Evolutionary conservation across 306 rosid genomes (phyloP), one percentile per base, ranked within the genome.

Genomic region (Cucumis cinereus): DNA sequence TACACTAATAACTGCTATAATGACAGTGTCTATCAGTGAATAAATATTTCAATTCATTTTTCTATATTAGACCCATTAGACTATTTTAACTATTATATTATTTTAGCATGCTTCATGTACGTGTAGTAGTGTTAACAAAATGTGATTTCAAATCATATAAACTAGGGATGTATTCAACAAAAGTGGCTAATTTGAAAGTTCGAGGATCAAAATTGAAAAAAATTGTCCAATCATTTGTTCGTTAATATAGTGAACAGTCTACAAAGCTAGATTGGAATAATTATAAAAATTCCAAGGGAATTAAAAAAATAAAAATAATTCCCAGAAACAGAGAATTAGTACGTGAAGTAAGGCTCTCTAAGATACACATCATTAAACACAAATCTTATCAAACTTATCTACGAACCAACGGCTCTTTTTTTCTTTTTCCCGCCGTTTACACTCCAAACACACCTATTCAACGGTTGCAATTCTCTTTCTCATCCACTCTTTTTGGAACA

Each of bases 391-490:
- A 22, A 23, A 43, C 35, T 43, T 45, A 41, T 69, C 74, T 45
- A 69, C 58, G 22, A 28, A 13, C 74, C 55, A 68, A 41, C 52
- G 8, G 20, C 7, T 54, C 57, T 8, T 14, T 24, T 23, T 30
- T 45, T 30, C 35, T 15, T 7, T 23, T 6, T 28, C 13, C 38
- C 59, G 58, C 58, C 58, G 24, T 24, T 49, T 3, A 15, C n/a
- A 14, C 8, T 14, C 33, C 22, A 20, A 3, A 45, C 38, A 43
- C 2, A 54, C 63, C 63, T 12, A 30, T 19, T 82, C 64, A 90
- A 45, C 80, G 90, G 80, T 89, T 86, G 70, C 78, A 74, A 82
- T 93, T 91, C 87, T 93, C 97, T 85, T 93, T 93, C 84, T 93
- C 97, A 54, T 88, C 92, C 26, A 81, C 59, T 79, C 86, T 86